Base-by-base conservation (phyloP, 2,329 filamentous ascomycete genomes). In the Cladophialophora carrionii region DNA sequence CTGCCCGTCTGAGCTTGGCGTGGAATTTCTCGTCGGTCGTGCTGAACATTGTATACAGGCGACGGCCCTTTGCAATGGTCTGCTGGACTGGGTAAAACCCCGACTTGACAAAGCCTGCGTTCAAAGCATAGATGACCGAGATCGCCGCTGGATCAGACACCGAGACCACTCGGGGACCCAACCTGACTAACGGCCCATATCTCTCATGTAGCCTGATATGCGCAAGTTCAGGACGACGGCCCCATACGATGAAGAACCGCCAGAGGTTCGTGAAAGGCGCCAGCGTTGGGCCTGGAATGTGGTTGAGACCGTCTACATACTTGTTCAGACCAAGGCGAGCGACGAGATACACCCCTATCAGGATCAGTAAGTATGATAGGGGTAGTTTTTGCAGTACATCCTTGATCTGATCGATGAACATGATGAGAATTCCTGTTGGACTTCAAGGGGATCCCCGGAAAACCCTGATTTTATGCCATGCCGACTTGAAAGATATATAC, bases 1-100 rank as follows among this genome's bases (percentile, higher is more conserved):
- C 73, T 0, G 75, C 73, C 22, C 76, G 74, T 57, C 78, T 78
- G 7, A 79, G 76, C 7, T 71, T 73, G 4, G 77, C 75, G 66
- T 82, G 80, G 32, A 76, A 76, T 0, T 66, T 70, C 57, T 81
- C 79, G 48, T 80, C 77, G 6, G 74, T 74, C 0, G 75, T 74
- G 14, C 73, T 77, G 65, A 81, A 80, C 26, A 79, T 71, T 31
- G 69, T 71, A 22, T 72, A 65, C 5, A 73, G 61, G 7, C 63
- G 64, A 17, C 69, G 69, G 9, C 74, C 74, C 22, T 72, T 74
- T 10, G 71, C 66, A 1, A 74, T 61, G 10, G 70, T 70, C 43
- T 72, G 72, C 48, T 74, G 71, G 9, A 74, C 73, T 4, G 68
- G 67, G 57, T 76, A 75, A 61, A 75, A 75, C 9, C 63, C 63